Conservation (phyloP, 768 basidiomycete species). For the Tulasnella calospora region DNA sequence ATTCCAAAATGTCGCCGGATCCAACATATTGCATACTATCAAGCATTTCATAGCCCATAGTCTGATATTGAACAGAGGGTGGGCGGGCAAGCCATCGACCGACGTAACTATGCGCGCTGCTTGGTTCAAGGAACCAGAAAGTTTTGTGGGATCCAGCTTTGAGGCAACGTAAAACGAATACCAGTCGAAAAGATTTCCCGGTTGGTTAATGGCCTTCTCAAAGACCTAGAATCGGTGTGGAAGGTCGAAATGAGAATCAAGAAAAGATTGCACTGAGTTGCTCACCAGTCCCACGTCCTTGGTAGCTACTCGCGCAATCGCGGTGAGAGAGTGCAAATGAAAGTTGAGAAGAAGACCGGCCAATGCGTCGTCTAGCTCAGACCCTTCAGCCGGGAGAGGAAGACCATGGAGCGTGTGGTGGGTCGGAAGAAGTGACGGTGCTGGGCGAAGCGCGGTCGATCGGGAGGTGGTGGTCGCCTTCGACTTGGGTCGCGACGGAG, state of each 20-base stretch:
- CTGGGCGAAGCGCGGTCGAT: constrained; percentile 30
- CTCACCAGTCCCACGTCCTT: background rate
- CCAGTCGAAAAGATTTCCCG: constrained; percentile 25
- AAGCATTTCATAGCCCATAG: constrained; percentile 26
- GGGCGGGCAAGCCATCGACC: background rate
- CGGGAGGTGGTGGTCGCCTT: constrained; percentile 11
- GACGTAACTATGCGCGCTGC: background rate
- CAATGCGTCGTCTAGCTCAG: constrained; percentile 35
- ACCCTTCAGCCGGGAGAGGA: constrained; percentile 37
- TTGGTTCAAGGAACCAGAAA: background rate
- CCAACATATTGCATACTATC: constrained; percentile 17
- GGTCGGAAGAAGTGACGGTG: constrained; percentile 26
- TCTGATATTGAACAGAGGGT: constrained; percentile 16
- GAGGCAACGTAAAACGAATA: background rate
- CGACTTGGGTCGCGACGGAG: background rate
- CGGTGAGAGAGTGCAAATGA: constrained; percentile 51
- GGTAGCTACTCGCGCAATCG: constrained; percentile 27
- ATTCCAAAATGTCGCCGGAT: constrained; percentile 25
- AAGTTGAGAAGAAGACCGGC: constrained; percentile 58
- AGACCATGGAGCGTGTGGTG: constrained; percentile 31
- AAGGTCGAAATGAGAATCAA: background rate
- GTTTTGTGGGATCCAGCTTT: constrained; percentile 7
- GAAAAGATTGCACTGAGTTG: background rate
- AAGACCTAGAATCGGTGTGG: background rate
- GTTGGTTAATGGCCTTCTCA: background rate